Conservation (phyloP, 805 yeast genomes). For the Vanderwaltozyma polyspora region DNA sequence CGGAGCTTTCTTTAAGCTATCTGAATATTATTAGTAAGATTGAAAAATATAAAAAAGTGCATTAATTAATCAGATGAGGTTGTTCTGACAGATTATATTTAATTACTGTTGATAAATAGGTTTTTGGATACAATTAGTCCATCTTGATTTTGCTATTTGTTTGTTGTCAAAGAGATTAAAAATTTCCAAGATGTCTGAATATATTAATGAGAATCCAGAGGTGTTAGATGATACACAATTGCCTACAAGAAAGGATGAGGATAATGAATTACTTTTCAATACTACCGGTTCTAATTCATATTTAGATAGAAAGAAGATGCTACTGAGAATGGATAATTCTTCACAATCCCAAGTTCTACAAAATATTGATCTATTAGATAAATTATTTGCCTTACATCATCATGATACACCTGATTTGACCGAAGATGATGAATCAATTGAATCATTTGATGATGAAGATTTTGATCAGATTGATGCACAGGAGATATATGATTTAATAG, state of each 20-base stretch:
- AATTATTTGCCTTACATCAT: conserved; percentile 15
- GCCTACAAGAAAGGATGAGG: conserved; percentile 48
- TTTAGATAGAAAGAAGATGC: conserved; percentile 15
- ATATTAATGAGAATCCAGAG: conserved; percentile 85
- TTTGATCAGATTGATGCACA: conserved; percentile 71
- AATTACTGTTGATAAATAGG: no score
- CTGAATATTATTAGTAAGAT: no score
- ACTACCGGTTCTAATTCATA: conserved; percentile 7
- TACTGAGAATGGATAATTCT: conserved; percentile 20
- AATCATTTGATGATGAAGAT: conserved; percentile 15
- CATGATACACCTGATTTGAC: conserved; percentile 7
- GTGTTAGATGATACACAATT: conserved; percentile 64
- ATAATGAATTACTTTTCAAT: conserved; percentile 13
- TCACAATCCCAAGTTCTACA: conserved; percentile 16
- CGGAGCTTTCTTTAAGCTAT: no score
- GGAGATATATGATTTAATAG: conserved; percentile 77
- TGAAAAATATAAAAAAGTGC: no score
- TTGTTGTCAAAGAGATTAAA: no score
- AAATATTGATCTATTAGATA: conserved; percentile 23
- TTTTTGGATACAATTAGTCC: no score
- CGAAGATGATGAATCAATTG: conserved; percentile 6
- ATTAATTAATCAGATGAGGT: no score
- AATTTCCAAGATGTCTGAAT: conserved; percentile 60
- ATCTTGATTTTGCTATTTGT: no score
- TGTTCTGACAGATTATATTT: no score